Evolutionary conservation across 306 rosid genomes (phyloP).

Genomic region (Canavalia gladiata): DNA sequence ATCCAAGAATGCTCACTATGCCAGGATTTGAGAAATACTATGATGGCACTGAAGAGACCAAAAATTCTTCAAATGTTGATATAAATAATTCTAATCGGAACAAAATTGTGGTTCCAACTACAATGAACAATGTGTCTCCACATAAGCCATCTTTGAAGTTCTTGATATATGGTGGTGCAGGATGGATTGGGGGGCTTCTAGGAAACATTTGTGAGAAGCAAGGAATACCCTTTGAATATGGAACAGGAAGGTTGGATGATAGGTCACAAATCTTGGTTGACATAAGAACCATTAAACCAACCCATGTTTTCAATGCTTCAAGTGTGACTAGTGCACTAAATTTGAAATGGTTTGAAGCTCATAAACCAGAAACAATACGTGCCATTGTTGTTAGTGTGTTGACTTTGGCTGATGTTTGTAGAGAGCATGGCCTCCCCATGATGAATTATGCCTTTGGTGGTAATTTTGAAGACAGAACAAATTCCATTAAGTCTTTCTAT

Average conservation of each 20-base stretch:
- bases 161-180: conserved; percentile 60
- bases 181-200: conserved; percentile 50
- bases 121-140: conserved; percentile 29
- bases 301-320: conserved; percentile 65
- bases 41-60: conserved; percentile 10
- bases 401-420: conserved; percentile 52
- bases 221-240: conserved; percentile 56
- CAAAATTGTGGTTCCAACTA: conserved; percentile 35
- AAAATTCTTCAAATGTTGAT: conserved; percentile 10
- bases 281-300: conserved; percentile 54
- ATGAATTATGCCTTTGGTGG: conserved; percentile 48
- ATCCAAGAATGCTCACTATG: conserved; percentile 65
- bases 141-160: conserved; percentile 47
- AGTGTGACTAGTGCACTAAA: conserved; percentile 53
- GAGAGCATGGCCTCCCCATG: conserved; percentile 41
- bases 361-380: conserved; percentile 53
- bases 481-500: conserved; percentile 56
- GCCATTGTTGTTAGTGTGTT: conserved; percentile 50
- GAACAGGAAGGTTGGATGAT: conserved; percentile 52
- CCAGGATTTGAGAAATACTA: conserved; percentile 47
- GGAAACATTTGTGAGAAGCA: conserved; percentile 57
- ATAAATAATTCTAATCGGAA: conserved; percentile 30
- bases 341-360: conserved; percentile 69
- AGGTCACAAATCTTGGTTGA: conserved; percentile 48
- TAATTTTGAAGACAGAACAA: conserved; percentile 48